phyloP scores from a whole-genome alignment of 768 basidiomycete genomes.

The Rossbeevera mucosa region DNA sequence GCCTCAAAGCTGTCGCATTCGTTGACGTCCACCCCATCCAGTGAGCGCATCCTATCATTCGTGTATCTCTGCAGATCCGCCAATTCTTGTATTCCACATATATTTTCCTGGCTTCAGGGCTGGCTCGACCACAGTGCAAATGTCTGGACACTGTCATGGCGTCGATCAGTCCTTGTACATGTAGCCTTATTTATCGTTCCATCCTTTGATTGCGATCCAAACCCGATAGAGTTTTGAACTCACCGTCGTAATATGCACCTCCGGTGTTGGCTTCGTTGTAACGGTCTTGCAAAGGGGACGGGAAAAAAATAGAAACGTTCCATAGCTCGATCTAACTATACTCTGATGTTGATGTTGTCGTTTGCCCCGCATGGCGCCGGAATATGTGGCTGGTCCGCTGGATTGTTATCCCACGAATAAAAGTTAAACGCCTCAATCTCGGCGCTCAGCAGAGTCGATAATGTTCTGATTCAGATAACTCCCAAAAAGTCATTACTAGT shows the following conservation, averaged over 20 bases:
- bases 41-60: conserved; percentile 10
- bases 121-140: conserved; percentile 1
- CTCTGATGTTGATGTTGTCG: conserved; percentile 3
- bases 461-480: no score
- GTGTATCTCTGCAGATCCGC: conserved; percentile 15
- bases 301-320: conserved; percentile 6
- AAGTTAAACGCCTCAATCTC: no score
- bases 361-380: conserved; percentile 6
- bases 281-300: neutral
- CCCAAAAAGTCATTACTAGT: no score
- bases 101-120: conserved; percentile 2
- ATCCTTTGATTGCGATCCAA: neutral
- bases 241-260: neutral
- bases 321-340: conserved; percentile 12
- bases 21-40: conserved; percentile 14
- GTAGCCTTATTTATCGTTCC: neutral
- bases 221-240: conserved; percentile 3
- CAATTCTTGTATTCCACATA: conserved; percentile 14
- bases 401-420: no score
- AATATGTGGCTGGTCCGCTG: neutral
- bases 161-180: conserved; percentile 17
- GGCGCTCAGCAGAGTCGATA: no score
- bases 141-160: neutral
- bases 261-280: neutral
- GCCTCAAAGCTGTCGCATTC: conserved; percentile 1